Conservation (phyloP, 352 stramenopile species). For the Globisporangium alternatum region DNA sequence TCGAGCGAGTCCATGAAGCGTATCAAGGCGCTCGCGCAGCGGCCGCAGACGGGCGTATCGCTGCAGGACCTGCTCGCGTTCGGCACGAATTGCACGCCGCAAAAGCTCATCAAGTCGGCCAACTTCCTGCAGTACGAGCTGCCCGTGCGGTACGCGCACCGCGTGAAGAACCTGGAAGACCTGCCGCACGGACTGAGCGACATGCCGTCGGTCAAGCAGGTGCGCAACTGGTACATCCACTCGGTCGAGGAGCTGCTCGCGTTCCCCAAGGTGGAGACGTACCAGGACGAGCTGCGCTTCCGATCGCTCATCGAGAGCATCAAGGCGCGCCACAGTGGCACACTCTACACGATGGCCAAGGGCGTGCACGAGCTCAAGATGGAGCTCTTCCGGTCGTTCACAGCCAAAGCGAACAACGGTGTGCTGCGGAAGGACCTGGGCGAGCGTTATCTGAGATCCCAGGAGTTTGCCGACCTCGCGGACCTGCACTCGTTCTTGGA, state of each 20-base stretch:
- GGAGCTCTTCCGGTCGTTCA: constrained; percentile 76
- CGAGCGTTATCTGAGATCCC: constrained; percentile 66
- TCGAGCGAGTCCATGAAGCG: constrained; percentile 32
- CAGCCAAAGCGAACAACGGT: constrained; percentile 32
- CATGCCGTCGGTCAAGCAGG: constrained; percentile 92
- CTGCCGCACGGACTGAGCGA: constrained; percentile 93
- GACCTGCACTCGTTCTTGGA: constrained; percentile 98
- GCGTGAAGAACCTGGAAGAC: constrained; percentile 93
- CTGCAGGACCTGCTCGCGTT: constrained; percentile 89
- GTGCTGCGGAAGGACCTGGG: constrained; percentile 48
- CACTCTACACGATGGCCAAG: constrained; percentile 99
- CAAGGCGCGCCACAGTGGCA: constrained; percentile 96
- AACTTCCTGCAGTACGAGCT: constrained; percentile 98
- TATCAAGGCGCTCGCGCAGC: constrained; percentile 65
- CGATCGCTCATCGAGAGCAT: constrained; percentile 94
- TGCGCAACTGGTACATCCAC: constrained; percentile 97
- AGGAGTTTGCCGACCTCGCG: constrained; percentile 88
- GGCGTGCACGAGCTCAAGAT: constrained; percentile 97
- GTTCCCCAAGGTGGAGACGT: constrained; percentile 83
- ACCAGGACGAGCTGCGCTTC: constrained; percentile 91
- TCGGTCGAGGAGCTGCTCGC: constrained; percentile 94
- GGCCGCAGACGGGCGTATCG: constrained; percentile 84
- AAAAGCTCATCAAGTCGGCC: constrained; percentile 90
- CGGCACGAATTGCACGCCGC: constrained; percentile 69
- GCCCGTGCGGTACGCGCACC: constrained; percentile 96